Conservation (phyloP, 2,329 filamentous ascomycete genomes). For the Colletotrichum lini region DNA sequence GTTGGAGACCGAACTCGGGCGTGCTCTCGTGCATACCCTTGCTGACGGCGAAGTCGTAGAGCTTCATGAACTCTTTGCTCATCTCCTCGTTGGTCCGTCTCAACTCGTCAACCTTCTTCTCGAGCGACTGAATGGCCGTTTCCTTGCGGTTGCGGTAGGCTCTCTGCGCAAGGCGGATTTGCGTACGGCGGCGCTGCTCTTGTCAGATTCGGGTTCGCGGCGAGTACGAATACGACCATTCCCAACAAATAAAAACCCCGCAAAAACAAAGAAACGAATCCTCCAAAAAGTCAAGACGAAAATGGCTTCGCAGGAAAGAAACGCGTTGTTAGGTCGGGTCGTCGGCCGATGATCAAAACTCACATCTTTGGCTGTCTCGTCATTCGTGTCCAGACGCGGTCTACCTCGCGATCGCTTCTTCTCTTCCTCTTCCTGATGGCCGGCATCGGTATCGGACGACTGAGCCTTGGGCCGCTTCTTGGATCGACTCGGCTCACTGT, state of each 20-base stretch:
- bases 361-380: constrained; percentile 84
- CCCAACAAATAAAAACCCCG: too few species aligned
- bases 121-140: constrained; percentile 80
- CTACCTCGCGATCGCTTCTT: constrained; percentile 78
- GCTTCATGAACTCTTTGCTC: constrained; percentile 77
- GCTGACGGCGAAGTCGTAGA: constrained; percentile 74
- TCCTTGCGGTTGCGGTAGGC: constrained; percentile 91
- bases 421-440: constrained; percentile 58
- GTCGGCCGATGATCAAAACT: constrained; percentile 56
- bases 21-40: constrained; percentile 71
- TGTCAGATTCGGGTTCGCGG: constrained; percentile 42
- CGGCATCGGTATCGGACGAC: constrained; percentile 46
- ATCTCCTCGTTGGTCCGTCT: constrained; percentile 80
- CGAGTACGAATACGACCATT: background rate
- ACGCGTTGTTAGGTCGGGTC: constrained; percentile 16
- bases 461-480: constrained; percentile 52
- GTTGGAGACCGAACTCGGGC: constrained; percentile 69
- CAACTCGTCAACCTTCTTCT: constrained; percentile 79
- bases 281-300: background rate
- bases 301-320: constrained; percentile 10
- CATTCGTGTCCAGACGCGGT: constrained; percentile 81
- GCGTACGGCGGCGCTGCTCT: constrained; percentile 81
- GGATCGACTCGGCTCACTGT: constrained; percentile 33
- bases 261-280: too few species aligned
- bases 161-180: constrained; percentile 88